Evolutionary conservation across 148 eudicot genomes (phyloP), one percentile per base, ranked within the genome.

Genomic region (Rheum nobile): DNA sequence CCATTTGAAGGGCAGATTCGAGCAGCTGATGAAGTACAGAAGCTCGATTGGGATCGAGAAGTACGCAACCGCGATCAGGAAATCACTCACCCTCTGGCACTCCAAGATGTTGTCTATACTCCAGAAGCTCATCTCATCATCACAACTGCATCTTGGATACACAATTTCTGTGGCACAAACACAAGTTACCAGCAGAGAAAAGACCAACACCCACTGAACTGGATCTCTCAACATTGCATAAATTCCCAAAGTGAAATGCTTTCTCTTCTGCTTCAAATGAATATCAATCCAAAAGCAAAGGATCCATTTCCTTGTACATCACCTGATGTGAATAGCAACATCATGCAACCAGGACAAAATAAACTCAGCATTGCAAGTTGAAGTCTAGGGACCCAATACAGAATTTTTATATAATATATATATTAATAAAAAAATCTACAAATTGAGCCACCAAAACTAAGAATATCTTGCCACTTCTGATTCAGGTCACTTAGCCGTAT

Each of bases 41-140:
- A 88, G 82, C 82, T 88, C 91, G 35, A 88, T 78, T 0, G 91
- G 91, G 72, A 88, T 86, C 0, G 89, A 86, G 46, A 88, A 85
- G 72, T 88, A 88, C 19, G 91, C 91, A 12, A 86, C 78, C 2
- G 89, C 87, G 47, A 88, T 88, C 71, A 85, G 44, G 83, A 86
- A 82, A 76, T 88, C 91, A 8, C 89, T 75, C 38, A 79, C 83
- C 79, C 72, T 86, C 71, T 88, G 89, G 35, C 79, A 77, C 4
- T 76, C 83, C n/a, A 88, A 29, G 32, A 88, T 84, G 43, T 11
- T 77, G 19, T 86, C 84, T 8, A 75, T 35, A 71, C 82, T 81
- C 89, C 87, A 86, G 72, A 79, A 79, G 4, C 89, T 83, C 39
- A 29, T 61, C 5, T 76, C 87, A 17, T 84, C 82, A 9, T 86